phyloP scores from a whole-genome alignment of 2,329 filamentous ascomycete genomes.

The Dothiorella sarmentorum region DNA sequence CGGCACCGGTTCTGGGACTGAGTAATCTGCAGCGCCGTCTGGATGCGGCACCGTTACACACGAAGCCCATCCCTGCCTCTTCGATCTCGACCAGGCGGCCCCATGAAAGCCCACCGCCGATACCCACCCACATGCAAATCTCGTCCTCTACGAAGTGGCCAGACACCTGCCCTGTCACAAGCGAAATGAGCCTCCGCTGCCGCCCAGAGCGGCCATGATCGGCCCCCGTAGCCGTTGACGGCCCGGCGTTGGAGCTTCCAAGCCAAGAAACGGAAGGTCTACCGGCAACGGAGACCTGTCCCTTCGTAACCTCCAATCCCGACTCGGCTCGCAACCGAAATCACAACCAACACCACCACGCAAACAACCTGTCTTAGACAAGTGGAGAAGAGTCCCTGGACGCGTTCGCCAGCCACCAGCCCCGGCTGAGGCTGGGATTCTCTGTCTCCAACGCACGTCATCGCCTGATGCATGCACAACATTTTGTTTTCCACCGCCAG shows the following conservation, averaged over 20 bases:
- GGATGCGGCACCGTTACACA: conserved; percentile 8
- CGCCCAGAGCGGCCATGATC: neutral
- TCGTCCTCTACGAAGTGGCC: conserved; percentile 8
- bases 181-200: conserved; percentile 4
- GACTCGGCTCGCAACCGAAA: neutral
- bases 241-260: neutral
- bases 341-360: neutral
- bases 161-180: neutral
- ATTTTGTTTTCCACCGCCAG: conserved; percentile 2
- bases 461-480: neutral
- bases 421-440: neutral
- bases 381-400: neutral
- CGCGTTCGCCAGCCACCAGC: conserved; percentile 1
- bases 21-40: conserved; percentile 11
- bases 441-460: conserved; percentile 11
- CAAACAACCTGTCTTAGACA: conserved; percentile 1
- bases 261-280: neutral
- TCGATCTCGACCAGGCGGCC: conserved; percentile 11
- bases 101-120: conserved; percentile 1
- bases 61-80: neutral
- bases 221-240: neutral
- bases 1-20: too few species aligned
- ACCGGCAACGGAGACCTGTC: neutral
- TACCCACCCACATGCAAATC: neutral
- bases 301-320: neutral